Evolutionary conservation across 164 flowering plant genomes (phyloP), one percentile per base, ranked within the genome.

Genomic region (Kingdonia uniflora): DNA sequence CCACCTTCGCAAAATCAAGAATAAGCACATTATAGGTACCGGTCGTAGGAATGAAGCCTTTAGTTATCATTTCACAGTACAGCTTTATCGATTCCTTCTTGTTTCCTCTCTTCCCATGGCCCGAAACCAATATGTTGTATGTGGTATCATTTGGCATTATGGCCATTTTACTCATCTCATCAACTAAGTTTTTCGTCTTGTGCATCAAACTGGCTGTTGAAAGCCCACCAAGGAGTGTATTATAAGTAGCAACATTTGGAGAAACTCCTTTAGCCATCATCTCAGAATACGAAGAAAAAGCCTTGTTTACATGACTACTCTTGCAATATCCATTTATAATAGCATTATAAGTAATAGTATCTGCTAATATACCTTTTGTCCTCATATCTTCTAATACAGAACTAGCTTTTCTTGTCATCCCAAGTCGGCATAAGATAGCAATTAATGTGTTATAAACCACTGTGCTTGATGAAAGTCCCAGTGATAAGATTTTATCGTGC

Each of bases 41-140:
- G 19, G 77, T 66, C 44, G 60, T 73, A 24, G 96, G 99, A 61
- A 82, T 57, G 63, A 84, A 84, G 15, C 95, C 95, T 56, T 76
- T 73, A 2, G 72, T 43, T 46, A 92, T 66, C 99, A 92, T 92
- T 69, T 88, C 91, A 70, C 88, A 88, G 57, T 85, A 88, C 20
- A 80, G 57, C 67, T 63, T 76, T 19, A 88, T 71, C 10, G 82
- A 61, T 57, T 76, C 87, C 72, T 76, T 82, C 62, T 67, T 72
- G 49, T 84, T 75, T 25, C 82, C 79, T 33, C 61, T 68, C 74
- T 74, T 92, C 42, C 74, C 89, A 68, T 85, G 75, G 29, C 89
- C 90, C 38, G 73, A 70, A 59, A 86, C 59, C 76, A 92, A 66
- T 35, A 64, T 61, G 65, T 84, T 73, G 44, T 80, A 92, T 13